Evolutionary conservation across 345 rosid species (phyloP).

Genomic region (Linum lewisii): DNA sequence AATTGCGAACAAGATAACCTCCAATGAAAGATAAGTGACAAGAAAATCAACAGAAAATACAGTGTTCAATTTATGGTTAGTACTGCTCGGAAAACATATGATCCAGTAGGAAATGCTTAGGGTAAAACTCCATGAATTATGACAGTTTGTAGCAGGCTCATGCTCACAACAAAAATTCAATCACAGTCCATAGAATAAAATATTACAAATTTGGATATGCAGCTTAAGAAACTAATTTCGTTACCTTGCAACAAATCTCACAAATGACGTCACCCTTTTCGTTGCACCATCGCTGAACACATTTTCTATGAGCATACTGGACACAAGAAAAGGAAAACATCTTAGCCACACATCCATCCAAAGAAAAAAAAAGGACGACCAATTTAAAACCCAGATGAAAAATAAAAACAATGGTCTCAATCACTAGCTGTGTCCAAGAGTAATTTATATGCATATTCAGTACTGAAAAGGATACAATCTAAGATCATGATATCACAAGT

Average conservation of each 20-base stretch:
- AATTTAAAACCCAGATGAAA: neutral
- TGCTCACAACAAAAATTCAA: neutral
- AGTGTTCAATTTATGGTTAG: neutral
- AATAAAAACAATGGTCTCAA: too few species aligned
- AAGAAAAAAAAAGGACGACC: neutral
- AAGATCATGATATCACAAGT: too few species aligned
- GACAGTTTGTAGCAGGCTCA: neutral
- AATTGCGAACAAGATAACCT: neutral
- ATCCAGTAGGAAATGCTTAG: neutral
- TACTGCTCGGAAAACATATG: neutral
- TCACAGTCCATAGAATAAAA: too few species aligned
- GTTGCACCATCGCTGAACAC: conserved; percentile 28
- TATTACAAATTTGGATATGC: neutral
- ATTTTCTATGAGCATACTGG: conserved; percentile 28
- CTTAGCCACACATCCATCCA: neutral
- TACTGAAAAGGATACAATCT: too few species aligned
- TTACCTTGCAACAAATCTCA: conserved; percentile 28
- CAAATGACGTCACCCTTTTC: conserved; percentile 26
- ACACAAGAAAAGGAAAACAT: conserved; percentile 12
- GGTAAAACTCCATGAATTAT: neutral
- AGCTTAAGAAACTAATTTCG: neutral
- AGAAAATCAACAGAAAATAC: neutral
- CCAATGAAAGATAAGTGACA: neutral
- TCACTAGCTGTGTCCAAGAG: neutral
- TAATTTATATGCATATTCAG: too few species aligned